These are phyloP conservation scores for Trichophyton schoenleinii DNA, from an alignment of 2,329 filamentous ascomycete genomes.

Conservation along the genomic window DNA sequence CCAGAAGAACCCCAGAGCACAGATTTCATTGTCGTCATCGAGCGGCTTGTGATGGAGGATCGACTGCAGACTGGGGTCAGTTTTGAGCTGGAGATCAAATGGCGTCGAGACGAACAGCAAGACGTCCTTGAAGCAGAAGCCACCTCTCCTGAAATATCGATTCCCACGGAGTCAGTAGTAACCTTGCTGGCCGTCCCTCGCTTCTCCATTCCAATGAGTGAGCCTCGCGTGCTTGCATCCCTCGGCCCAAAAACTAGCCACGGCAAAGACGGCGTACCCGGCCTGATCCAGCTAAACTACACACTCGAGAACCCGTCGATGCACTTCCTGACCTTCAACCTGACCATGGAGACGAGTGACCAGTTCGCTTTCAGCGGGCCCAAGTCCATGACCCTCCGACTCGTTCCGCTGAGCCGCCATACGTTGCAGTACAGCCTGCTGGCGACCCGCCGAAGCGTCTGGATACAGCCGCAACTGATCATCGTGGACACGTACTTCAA, in stretches of 20 bases:
- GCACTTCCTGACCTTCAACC: conserved; percentile 86
- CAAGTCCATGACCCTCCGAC: conserved; percentile 65
- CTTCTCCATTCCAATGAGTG: conserved; percentile 65
- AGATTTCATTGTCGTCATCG: conserved; percentile 59
- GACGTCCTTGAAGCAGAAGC: conserved; percentile 15
- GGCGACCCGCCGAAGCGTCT: conserved; percentile 50
- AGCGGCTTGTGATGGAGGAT: conserved; percentile 71
- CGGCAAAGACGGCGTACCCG: conserved; percentile 15
- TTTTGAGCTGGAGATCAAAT: conserved; percentile 60
- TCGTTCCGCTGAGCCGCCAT: conserved; percentile 69
- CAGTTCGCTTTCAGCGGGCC: conserved; percentile 86
- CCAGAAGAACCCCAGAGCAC: conserved; percentile 60
- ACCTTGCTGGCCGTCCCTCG: conserved; percentile 65
- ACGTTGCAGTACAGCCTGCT: conserved; percentile 62
- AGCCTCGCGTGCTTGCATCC: conserved; percentile 66
- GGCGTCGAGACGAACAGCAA: conserved; percentile 48
- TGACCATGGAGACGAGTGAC: conserved; percentile 84
- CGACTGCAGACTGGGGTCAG: conserved; percentile 62
- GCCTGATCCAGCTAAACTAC: conserved; percentile 43
- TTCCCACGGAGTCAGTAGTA: conserved; percentile 28
- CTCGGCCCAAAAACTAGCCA: conserved; percentile 21
- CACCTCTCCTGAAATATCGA: background rate
- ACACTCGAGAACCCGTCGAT: conserved; percentile 87
- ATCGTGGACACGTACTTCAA: conserved; percentile 89
- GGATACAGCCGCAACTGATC: conserved; percentile 60